A percentile compares a stretch with the other conserved stretches of the same genome.
phyloP scores from a whole-genome alignment of 2,329 filamentous ascomycete species.

The Botrytis pseudocinerea region DNA sequence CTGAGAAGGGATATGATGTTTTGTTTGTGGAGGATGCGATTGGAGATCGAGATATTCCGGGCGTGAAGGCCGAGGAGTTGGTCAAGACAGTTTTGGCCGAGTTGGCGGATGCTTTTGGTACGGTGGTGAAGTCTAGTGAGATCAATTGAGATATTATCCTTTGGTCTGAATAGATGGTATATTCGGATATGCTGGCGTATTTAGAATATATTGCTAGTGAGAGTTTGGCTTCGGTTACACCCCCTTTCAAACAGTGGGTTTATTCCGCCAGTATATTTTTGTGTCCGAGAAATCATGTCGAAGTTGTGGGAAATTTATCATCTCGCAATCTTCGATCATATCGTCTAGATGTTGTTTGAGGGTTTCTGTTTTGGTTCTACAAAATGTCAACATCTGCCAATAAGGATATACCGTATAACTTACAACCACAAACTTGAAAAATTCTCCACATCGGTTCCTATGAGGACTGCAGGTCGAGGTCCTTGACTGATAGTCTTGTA shows the following conservation, averaged over 20 bases:
- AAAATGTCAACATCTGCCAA: background rate
- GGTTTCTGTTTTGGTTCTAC: conserved; percentile 26
- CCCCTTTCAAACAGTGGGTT: conserved; percentile 5
- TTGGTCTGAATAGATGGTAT: background rate
- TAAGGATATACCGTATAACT: conserved; percentile 14
- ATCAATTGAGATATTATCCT: conserved; percentile 26
- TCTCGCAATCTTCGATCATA: conserved; percentile 36
- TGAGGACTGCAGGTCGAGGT: conserved; percentile 34
- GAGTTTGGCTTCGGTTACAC: background rate
- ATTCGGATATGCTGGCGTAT: background rate
- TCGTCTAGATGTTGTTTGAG: conserved; percentile 29
- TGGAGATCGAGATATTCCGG: conserved; percentile 65
- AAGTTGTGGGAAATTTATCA: conserved; percentile 37
- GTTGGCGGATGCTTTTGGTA: conserved; percentile 63
- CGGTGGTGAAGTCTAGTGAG: conserved; percentile 48
- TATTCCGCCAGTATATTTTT: conserved; percentile 37
- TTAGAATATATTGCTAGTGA: background rate
- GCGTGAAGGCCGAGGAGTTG: conserved; percentile 56
- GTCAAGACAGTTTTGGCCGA: conserved; percentile 55
- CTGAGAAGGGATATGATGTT: conserved; percentile 63
- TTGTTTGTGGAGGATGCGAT: conserved; percentile 61
- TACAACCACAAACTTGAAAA: conserved; percentile 35
- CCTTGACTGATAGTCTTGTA: conserved; percentile 36
- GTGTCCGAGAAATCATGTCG: conserved; percentile 41
- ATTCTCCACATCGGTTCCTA: conserved; percentile 39